These are phyloP conservation scores for Metarhizium guizhouense DNA, from an alignment of 2,329 filamentous ascomycete genomes.

Conservation along the genomic window DNA sequence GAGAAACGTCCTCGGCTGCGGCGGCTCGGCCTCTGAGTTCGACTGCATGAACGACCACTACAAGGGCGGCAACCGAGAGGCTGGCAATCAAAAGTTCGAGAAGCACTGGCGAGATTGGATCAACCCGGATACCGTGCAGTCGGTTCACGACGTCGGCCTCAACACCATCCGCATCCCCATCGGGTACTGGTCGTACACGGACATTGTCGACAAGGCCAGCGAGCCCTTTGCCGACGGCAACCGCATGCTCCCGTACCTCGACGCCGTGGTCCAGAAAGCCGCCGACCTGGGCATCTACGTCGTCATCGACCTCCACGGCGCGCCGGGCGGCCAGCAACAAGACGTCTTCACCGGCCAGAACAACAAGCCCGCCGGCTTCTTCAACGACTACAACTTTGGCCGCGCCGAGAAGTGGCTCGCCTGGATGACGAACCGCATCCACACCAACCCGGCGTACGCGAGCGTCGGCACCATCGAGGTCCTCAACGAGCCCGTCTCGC, in stretches of 20 bases:
- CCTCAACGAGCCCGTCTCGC: constrained; percentile 36
- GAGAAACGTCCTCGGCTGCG: constrained; percentile 32
- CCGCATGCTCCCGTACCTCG: too few relatives aligned
- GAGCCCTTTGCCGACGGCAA: too few relatives aligned
- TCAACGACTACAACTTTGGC: constrained; percentile 44
- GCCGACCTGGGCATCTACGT: too few relatives aligned
- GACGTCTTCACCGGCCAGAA: constrained; percentile 8
- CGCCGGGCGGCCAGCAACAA: too few relatives aligned
- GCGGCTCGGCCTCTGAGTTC: constrained; percentile 32
- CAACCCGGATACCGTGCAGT: constrained; percentile 30
- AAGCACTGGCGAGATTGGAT: constrained; percentile 33
- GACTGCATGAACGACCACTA: constrained; percentile 36
- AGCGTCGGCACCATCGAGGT: constrained; percentile 52
- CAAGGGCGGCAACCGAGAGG: constrained; percentile 14
- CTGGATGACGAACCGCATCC: constrained; percentile 45
- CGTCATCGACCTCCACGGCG: too few relatives aligned
- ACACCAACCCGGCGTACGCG: constrained; percentile 36
- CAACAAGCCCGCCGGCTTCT: constrained; percentile 38
- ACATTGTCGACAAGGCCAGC: constrained; percentile 29
- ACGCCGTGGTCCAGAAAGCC: too few relatives aligned
- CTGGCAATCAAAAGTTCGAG: constrained; percentile 37
- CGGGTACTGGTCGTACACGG: constrained; percentile 44
- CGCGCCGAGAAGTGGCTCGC: constrained; percentile 44
- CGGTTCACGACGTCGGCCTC: constrained; percentile 36
- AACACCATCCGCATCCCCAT: constrained; percentile 45